Conservation (phyloP, 305 asterid genomes). For the Andrographis paniculata region DNA sequence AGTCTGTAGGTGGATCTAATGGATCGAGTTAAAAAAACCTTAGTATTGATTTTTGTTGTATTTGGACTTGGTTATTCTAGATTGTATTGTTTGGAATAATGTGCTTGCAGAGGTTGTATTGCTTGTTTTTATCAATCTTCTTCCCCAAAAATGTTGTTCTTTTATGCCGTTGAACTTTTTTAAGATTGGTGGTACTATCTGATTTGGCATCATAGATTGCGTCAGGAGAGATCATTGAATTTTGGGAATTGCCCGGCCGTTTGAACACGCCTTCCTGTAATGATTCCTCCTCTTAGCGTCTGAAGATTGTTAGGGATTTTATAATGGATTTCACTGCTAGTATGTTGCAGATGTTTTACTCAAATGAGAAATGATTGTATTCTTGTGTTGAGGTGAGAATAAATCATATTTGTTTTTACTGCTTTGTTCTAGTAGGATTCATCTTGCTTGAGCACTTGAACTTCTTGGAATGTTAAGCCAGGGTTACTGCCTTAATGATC, state of each 20-base stretch:
- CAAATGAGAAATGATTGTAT: not conserved
- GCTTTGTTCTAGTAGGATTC: not conserved
- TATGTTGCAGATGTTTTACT: no score
- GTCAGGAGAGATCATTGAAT: no score
- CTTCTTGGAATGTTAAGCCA: conserved; percentile 3
- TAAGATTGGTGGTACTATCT: no score
- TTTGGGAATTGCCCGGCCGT: no score
- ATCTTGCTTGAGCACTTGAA: not conserved
- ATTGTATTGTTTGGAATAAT: not conserved
- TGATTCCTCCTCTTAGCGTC: not conserved
- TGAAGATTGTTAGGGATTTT: not conserved
- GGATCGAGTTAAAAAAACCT: not conserved
- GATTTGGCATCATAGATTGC: no score
- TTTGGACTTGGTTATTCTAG: not conserved
- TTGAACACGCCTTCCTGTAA: no score
- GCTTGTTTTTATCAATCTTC: not conserved
- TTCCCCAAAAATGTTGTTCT: no score
- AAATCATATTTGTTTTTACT: not conserved
- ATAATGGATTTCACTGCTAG: not conserved
- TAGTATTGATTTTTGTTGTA: not conserved
- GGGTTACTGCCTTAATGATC: not conserved
- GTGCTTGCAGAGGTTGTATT: not conserved
- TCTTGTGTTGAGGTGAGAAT: not conserved
- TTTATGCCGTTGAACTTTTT: no score
- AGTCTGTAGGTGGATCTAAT: not conserved